These are phyloP conservation scores for Colletotrichum plurivorum DNA, from an alignment of 2,329 filamentous ascomycete species.

Conservation along the genomic window DNA sequence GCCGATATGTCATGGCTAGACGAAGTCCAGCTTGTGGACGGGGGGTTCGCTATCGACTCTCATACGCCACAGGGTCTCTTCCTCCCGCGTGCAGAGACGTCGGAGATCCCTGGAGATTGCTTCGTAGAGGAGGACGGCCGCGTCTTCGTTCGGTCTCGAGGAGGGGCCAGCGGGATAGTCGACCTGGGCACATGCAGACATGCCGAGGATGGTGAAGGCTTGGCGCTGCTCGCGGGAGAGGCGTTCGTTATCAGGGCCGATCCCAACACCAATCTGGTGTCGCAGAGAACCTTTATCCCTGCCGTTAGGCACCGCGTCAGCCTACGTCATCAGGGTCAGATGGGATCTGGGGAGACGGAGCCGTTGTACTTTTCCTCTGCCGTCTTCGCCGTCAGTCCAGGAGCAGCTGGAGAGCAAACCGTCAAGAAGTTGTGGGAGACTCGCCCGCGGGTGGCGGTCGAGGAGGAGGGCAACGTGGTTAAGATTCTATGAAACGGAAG, in stretches of 20 bases:
- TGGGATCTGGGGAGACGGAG: too few species aligned
- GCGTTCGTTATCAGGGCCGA: conserved; percentile 35
- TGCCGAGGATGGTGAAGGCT: background rate
- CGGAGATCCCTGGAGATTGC: background rate
- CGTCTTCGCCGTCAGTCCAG: conserved; percentile 17
- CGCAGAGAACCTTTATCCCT: conserved; percentile 33
- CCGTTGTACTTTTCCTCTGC: conserved; percentile 11
- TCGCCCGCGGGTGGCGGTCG: background rate
- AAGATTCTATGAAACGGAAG: background rate
- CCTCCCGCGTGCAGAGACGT: background rate
- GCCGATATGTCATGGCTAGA: conserved; percentile 22
- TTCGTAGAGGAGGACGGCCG: background rate
- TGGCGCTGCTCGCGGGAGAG: background rate
- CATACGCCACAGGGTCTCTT: conserved; percentile 10
- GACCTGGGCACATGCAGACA: conserved; percentile 3
- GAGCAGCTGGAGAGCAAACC: background rate
- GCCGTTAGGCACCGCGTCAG: conserved; percentile 16
- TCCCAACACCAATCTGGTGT: conserved; percentile 42
- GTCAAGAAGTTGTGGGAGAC: background rate
- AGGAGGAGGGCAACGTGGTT: background rate
- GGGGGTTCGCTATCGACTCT: conserved; percentile 39
- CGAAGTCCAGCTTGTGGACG: conserved; percentile 35
- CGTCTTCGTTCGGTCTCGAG: conserved; percentile 21
- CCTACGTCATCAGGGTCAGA: background rate
- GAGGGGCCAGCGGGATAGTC: conserved; percentile 35